phyloP scores from a whole-genome alignment of 495 filamentous ascomycete genomes.

The Tuber umbilicatum region DNA sequence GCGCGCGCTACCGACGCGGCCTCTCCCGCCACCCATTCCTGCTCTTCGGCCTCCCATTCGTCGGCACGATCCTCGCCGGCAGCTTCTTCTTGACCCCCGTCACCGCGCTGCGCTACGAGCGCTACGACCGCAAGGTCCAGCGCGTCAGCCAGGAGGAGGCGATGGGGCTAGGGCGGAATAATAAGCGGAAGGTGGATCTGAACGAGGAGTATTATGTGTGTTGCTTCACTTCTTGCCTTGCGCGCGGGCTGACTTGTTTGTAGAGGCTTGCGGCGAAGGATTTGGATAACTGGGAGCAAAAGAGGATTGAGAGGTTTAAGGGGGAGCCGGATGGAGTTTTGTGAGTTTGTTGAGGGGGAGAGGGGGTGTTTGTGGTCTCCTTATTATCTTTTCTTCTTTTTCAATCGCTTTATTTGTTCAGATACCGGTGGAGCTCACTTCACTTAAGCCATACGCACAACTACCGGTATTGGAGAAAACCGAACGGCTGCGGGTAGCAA shows the following conservation, averaged over 20 bases:
- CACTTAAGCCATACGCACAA: neutral
- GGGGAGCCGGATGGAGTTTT: slow-evolving; percentile 85
- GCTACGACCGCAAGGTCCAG: slow-evolving; percentile 77
- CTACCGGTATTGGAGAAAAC: no score
- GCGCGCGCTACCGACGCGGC: slow-evolving; percentile 63
- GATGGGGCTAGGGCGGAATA: slow-evolving; percentile 64
- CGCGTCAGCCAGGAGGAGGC: slow-evolving; percentile 76
- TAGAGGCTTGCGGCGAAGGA: slow-evolving; percentile 87
- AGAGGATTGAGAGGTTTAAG: slow-evolving; percentile 74
- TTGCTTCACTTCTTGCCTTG: slow-evolving; percentile 20
- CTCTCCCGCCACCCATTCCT: slow-evolving; percentile 72
- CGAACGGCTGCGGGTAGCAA: no score
- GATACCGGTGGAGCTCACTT: neutral
- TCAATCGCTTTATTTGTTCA: no score
- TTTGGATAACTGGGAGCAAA: slow-evolving; percentile 93
- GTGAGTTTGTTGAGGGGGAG: slow-evolving; percentile 41
- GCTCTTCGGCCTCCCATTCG: slow-evolving; percentile 92
- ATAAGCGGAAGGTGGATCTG: slow-evolving; percentile 65
- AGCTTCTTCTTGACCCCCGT: slow-evolving; percentile 93
- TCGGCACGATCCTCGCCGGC: slow-evolving; percentile 82
- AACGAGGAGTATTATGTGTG: slow-evolving; percentile 92
- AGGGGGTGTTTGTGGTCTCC: neutral
- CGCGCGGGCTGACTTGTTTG: neutral
- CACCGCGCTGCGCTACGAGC: slow-evolving; percentile 86
- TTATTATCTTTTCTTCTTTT: neutral